Conservation (phyloP, 2,329 filamentous ascomycete species). For the Sporothrix euskadiensis region DNA sequence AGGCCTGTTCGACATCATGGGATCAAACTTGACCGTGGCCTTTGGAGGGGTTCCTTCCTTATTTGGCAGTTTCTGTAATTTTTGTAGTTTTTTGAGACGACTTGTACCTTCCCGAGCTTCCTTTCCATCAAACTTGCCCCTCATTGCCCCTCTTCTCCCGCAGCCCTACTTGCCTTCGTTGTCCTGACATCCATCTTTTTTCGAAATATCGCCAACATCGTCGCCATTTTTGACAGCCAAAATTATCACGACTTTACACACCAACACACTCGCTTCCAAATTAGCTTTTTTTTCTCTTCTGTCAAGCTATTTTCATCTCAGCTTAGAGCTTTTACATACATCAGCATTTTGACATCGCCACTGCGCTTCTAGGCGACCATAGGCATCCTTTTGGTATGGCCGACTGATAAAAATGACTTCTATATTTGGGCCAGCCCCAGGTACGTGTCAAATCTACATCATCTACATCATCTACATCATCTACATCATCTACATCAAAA, state of each 20-base stretch:
- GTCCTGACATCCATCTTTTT: neutral
- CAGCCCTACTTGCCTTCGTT: neutral
- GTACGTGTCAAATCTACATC: slow-evolving; percentile 18
- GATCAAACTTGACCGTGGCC: neutral
- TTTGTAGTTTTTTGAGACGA: neutral
- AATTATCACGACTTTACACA: neutral
- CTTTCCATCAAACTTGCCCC: neutral
- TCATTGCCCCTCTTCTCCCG: neutral
- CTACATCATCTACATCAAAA: too few relatives aligned
- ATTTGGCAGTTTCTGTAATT: neutral
- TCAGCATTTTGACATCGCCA: neutral
- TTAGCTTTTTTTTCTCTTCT: neutral
- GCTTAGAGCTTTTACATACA: neutral
- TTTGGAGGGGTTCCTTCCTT: slow-evolving; percentile 6
- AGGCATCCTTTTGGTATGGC: neutral
- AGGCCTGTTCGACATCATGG: neutral
- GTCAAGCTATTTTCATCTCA: neutral
- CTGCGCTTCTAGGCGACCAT: neutral
- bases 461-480: neutral
- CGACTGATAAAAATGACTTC: slow-evolving; percentile 16
- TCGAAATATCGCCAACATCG: neutral
- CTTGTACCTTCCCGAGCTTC: neutral
- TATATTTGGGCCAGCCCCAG: slow-evolving; percentile 28
- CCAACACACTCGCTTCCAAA: neutral
- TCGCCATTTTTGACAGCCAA: neutral